Evolutionary conservation across 176 grass and related monocot species (phyloP).

Genomic region (Tillandsia fasciculata): DNA sequence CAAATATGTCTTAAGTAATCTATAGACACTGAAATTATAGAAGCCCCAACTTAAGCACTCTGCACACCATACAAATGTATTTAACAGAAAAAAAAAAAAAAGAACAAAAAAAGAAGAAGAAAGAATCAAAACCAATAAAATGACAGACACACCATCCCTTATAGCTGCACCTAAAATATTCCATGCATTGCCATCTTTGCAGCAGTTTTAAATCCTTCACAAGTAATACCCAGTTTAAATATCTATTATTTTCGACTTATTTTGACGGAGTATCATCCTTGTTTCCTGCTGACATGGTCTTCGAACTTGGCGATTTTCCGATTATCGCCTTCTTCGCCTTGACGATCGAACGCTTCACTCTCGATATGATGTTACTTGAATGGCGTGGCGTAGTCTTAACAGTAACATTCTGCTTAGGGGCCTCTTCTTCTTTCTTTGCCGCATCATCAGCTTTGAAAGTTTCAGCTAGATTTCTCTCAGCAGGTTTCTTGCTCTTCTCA

Average conservation of each 20-base stretch:
- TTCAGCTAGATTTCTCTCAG: not conserved
- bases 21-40: not conserved
- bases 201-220: too few relatives aligned
- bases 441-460: not conserved
- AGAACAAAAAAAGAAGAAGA: not conserved
- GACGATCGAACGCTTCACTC: conserved; percentile 35
- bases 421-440: not conserved
- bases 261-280: conserved; percentile 29
- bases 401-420: conserved; percentile 10
- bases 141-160: too few relatives aligned
- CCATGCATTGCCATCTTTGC: too few relatives aligned
- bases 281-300: conserved; percentile 21
- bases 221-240: not conserved
- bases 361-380: conserved; percentile 31
- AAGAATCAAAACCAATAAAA: too few relatives aligned
- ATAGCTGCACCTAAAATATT: too few relatives aligned
- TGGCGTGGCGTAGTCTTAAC: conserved; percentile 15
- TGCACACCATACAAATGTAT: not conserved
- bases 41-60: not conserved
- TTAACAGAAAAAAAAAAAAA: not conserved
- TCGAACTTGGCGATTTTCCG: conserved; percentile 24
- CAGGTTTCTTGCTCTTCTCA: not conserved
- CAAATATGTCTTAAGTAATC: not conserved
- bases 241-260: not conserved
- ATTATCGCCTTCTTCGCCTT: conserved; percentile 38